Conservation (phyloP, 768 basidiomycete genomes). For the Pleurotus cornucopiae region DNA sequence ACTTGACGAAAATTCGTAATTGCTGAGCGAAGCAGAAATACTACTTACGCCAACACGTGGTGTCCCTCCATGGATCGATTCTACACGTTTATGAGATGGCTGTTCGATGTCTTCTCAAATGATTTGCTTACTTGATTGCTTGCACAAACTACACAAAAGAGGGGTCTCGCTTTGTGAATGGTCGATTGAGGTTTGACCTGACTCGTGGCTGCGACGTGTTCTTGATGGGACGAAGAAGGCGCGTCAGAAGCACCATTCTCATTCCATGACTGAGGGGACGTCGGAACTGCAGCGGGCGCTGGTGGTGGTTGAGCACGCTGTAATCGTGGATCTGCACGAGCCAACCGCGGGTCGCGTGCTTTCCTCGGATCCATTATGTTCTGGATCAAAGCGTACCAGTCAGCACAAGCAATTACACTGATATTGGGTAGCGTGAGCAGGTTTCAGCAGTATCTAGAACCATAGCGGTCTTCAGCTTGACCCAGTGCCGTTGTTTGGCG, state of each 20-base stretch:
- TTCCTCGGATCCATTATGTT: constrained; percentile 70
- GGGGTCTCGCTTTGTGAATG: constrained; percentile 61
- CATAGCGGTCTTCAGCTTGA: constrained; percentile 68
- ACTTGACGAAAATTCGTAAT: constrained; percentile 35
- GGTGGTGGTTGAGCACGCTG: constrained; percentile 42
- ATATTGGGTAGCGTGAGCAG: constrained; percentile 14
- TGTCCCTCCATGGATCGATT: constrained; percentile 99
- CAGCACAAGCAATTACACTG: constrained; percentile 12
- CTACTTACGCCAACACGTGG: constrained; percentile 76
- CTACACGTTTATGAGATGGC: constrained; percentile 35
- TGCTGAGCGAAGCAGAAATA: not conserved
- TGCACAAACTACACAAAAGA: constrained; percentile 99
- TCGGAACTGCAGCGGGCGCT: constrained; percentile 23
- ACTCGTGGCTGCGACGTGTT: not conserved
- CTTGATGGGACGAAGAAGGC: constrained; percentile 9
- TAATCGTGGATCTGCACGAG: constrained; percentile 63
- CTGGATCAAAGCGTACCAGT: not conserved
- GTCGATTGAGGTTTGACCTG: constrained; percentile 3
- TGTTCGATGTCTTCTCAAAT: constrained; percentile 2
- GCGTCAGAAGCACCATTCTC: constrained; percentile 20
- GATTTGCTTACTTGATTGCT: constrained; percentile 80
- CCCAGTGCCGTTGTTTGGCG: constrained; percentile 41
- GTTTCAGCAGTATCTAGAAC: constrained; percentile 96
- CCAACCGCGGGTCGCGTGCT: constrained; percentile 78
- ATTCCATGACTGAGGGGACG: constrained; percentile 16